phyloP scores from a whole-genome alignment of 2,329 filamentous ascomycete genomes.

The Colletotrichum incanum region DNA sequence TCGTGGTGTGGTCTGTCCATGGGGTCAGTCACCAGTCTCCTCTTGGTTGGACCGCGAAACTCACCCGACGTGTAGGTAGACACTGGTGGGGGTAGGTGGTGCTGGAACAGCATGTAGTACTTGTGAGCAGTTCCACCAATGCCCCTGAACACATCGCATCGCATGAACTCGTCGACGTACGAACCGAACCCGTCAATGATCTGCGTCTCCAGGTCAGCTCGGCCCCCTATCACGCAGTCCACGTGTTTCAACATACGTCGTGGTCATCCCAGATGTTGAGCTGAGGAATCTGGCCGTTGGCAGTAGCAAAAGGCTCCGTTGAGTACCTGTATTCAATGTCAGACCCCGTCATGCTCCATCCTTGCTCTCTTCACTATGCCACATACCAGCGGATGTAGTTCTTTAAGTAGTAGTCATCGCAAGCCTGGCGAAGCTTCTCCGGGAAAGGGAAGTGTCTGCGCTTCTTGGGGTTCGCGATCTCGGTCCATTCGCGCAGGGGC shows the following conservation, averaged over 20 bases:
- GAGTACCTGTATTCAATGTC: slow-evolving; percentile 72
- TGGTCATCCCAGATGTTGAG: slow-evolving; percentile 99
- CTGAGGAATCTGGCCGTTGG: slow-evolving; percentile 94
- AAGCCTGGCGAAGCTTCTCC: slow-evolving; percentile 82
- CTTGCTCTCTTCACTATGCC: background rate
- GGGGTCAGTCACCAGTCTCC: slow-evolving; percentile 45
- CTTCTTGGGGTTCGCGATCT: slow-evolving; percentile 86
- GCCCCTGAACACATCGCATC: slow-evolving; percentile 90
- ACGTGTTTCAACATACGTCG: slow-evolving; percentile 68
- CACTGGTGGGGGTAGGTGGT: slow-evolving; percentile 87
- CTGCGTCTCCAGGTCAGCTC: slow-evolving; percentile 60
- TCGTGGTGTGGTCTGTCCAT: slow-evolving; percentile 44
- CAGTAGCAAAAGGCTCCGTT: slow-evolving; percentile 86
- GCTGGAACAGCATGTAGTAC: slow-evolving; percentile 98
- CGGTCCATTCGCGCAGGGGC: slow-evolving; percentile 86
- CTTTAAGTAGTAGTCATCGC: slow-evolving; percentile 92
- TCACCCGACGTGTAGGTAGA: slow-evolving; percentile 88
- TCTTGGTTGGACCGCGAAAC: slow-evolving; percentile 34
- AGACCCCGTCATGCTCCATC: slow-evolving; percentile 64
- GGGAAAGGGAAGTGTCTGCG: slow-evolving; percentile 86
- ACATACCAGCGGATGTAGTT: slow-evolving; percentile 83
- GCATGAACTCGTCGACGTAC: slow-evolving; percentile 95
- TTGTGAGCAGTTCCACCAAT: slow-evolving; percentile 95
- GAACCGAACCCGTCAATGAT: slow-evolving; percentile 95
- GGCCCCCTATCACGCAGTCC: no score